Percentiles rank a stretch among this genome's conserved stretches.
Evolutionary conservation across 306 rosid species (phyloP).

Genomic region (Psophocarpus tetragonolobus): DNA sequence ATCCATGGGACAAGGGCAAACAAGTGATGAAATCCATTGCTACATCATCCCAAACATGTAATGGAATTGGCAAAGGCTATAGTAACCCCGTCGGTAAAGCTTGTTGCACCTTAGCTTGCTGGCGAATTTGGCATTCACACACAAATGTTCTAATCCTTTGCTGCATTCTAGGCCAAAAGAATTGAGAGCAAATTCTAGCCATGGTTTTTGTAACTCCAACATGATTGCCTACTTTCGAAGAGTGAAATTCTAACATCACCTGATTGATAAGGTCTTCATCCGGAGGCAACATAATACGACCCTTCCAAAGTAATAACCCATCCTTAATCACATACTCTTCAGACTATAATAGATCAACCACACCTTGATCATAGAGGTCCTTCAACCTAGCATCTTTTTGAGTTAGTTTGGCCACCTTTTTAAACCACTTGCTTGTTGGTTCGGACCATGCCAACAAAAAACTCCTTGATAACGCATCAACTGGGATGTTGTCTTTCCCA

Average conservation of each 20-base stretch:
- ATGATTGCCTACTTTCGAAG: not conserved
- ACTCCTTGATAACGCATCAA: not conserved
- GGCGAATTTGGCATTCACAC: not conserved
- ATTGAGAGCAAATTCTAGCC: not conserved
- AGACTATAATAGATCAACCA: not conserved
- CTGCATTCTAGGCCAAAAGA: not conserved
- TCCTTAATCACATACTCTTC: not conserved
- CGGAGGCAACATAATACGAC: not conserved
- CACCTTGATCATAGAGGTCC: not conserved
- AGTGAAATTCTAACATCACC: not conserved
- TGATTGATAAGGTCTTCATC: not conserved
- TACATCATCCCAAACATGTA: not conserved
- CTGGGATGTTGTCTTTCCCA: not conserved
- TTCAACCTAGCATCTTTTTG: not conserved
- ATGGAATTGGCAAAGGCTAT: not conserved
- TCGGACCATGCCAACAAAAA: not conserved
- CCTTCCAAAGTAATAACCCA: not conserved
- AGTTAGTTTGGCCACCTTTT: not conserved
- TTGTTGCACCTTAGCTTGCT: not conserved
- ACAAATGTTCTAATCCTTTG: not conserved
- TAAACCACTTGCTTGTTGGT: not conserved
- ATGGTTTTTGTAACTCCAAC: not conserved
- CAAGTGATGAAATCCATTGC: not conserved
- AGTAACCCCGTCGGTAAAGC: not conserved
- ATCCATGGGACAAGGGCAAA: fast-evolving